Percentiles rank a stretch among this genome's conserved stretches.
Conservation (phyloP, 768 basidiomycete genomes). For the Ephemerocybe angulata region DNA sequence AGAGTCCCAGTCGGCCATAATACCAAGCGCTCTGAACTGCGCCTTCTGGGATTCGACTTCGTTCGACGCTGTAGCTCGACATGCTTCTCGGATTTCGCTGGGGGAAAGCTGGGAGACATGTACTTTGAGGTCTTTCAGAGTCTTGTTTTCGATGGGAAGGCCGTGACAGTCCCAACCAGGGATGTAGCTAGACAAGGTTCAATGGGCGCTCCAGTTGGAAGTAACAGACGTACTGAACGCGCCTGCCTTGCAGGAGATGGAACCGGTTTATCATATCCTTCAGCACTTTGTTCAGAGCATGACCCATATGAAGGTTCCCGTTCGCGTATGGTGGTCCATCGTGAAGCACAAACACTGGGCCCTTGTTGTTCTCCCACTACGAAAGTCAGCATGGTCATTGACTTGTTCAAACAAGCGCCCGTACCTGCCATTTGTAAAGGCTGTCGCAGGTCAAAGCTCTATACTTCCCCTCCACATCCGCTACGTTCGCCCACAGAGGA, state of each 20-base stretch:
- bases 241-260: slow-evolving; percentile 70
- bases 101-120: slow-evolving; percentile 49
- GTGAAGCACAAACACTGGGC: slow-evolving; percentile 79
- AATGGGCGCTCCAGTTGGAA: neutral
- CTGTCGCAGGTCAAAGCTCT: slow-evolving; percentile 62
- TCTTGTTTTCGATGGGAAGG: slow-evolving; percentile 94
- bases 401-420: slow-evolving; percentile 18
- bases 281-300: slow-evolving; percentile 92
- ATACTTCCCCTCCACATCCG: slow-evolving; percentile 57
- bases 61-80: slow-evolving; percentile 64
- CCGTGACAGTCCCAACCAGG: slow-evolving; percentile 99
- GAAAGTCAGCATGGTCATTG: slow-evolving; percentile 4
- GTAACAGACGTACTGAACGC: slow-evolving; percentile 64
- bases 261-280: slow-evolving; percentile 96
- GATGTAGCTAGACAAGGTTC: slow-evolving; percentile 58
- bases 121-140: slow-evolving; percentile 72
- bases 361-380: slow-evolving; percentile 62
- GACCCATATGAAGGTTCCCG: slow-evolving; percentile 96
- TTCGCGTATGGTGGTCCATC: slow-evolving; percentile 99
- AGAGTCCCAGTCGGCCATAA: slow-evolving; percentile 89
- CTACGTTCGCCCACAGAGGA: slow-evolving; percentile 65
- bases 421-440: slow-evolving; percentile 77
- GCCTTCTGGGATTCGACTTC: slow-evolving; percentile 73
- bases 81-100: slow-evolving; percentile 61
- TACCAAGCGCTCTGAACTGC: slow-evolving; percentile 77